phyloP scores from a whole-genome alignment of 176 grass and related monocot species.

The Aegilops speltoides region DNA sequence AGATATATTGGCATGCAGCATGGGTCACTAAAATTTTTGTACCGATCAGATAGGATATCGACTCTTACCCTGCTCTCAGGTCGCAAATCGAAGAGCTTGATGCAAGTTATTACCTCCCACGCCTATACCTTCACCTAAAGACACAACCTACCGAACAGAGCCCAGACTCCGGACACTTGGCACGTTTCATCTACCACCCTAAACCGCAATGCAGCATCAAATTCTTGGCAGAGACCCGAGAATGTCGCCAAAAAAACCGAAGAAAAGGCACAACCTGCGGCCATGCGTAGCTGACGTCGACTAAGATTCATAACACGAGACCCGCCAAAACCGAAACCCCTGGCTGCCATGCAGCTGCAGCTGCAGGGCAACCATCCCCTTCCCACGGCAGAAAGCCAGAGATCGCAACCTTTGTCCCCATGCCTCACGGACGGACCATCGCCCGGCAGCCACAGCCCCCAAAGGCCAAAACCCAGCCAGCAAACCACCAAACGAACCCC shows the following conservation, averaged over 20 bases:
- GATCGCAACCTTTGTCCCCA: not conserved
- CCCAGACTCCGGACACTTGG: not conserved
- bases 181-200: not conserved
- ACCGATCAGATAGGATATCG: not conserved
- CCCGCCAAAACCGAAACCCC: slow-evolving; percentile 4
- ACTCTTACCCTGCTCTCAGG: too few species aligned
- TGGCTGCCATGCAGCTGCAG: not conserved
- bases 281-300: not conserved
- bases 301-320: slow-evolving; percentile 16
- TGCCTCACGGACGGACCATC: not conserved
- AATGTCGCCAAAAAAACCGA: not conserved
- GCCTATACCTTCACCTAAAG: not conserved
- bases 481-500: not conserved
- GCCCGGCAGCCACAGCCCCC: not conserved
- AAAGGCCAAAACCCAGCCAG: not conserved
- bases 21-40: not conserved
- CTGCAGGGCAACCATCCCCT: not conserved
- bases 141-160: not conserved
- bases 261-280: not conserved
- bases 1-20: not conserved
- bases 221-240: too few species aligned
- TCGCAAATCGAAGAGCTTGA: too few species aligned
- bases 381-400: not conserved
- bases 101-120: too few species aligned
- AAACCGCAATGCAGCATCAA: not conserved